A percentile compares a stretch with the other conserved stretches of the same genome.
These are phyloP conservation scores for Gracilaria vermiculophylla DNA, from an alignment of 23 red algal genomes.

Conservation along the genomic window DNA sequence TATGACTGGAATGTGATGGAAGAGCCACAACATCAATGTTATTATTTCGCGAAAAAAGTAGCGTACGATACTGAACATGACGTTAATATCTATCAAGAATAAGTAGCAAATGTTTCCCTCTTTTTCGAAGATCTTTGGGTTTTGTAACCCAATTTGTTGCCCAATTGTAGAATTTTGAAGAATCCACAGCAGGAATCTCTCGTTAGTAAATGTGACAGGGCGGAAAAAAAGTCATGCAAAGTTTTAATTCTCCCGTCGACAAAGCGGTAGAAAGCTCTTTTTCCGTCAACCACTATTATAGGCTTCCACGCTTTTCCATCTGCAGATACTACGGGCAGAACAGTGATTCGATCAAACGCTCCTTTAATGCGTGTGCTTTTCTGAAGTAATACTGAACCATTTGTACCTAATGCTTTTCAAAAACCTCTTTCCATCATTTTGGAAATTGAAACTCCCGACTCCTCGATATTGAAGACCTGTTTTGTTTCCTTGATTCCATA, in stretches of 20 bases:
- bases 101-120: not conserved
- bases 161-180: not conserved
- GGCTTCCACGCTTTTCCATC: constrained; percentile 6
- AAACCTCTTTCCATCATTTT: too few species aligned
- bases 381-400: too few species aligned
- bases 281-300: not conserved
- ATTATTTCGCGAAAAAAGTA: not conserved
- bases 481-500: not conserved
- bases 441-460: too few species aligned
- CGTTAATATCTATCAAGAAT: not conserved
- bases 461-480: too few species aligned
- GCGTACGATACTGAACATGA: not conserved
- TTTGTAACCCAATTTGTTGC: not conserved
- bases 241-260: not conserved
- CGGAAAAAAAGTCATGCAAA: not conserved
- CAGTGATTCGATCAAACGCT: not conserved
- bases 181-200: constrained; percentile 14
- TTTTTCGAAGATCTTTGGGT: not conserved
- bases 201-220: constrained; percentile 20
- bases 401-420: too few species aligned
- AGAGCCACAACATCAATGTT: not conserved
- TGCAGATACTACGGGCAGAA: constrained; percentile 20
- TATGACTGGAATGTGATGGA: not conserved
- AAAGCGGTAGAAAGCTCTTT: not conserved
- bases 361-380: not conserved